A percentile compares a stretch with the other conserved stretches of the same genome.
These are phyloP conservation scores for Pseudodiploospora longispora DNA, from an alignment of 2,329 filamentous ascomycete species.

Conservation along the genomic window DNA sequence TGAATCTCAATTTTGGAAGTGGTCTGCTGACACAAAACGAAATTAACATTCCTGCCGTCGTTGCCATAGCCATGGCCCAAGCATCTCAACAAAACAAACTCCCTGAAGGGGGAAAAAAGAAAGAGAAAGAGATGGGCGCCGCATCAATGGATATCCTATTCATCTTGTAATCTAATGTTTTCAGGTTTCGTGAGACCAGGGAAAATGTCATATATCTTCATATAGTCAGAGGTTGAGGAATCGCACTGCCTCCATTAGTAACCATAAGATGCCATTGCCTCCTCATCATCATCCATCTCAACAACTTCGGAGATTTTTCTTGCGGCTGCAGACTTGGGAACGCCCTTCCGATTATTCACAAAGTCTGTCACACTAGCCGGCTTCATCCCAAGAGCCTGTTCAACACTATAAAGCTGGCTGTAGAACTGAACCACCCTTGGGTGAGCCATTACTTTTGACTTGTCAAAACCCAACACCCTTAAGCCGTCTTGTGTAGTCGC, in stretches of 20 bases:
- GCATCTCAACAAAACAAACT: no score
- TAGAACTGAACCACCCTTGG: constrained; percentile 82
- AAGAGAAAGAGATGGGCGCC: no score
- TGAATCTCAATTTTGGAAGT: no score
- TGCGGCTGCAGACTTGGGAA: constrained; percentile 5
- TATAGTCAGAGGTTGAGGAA: neutral
- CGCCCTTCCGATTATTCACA: constrained; percentile 25
- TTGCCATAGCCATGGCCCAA: no score
- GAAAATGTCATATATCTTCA: neutral
- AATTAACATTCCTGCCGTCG: no score
- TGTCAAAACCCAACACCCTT: constrained; percentile 83
- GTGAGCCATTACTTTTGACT: constrained; percentile 89
- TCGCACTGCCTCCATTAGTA: constrained; percentile 16
- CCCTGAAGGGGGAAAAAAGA: no score
- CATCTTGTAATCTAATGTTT: neutral
- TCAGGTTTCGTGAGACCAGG: no score
- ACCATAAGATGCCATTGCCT: constrained; percentile 38
- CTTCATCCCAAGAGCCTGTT: constrained; percentile 36
- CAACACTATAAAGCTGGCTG: constrained; percentile 67
- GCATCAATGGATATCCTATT: no score
- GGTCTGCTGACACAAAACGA: no score
- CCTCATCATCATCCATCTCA: constrained; percentile 42
- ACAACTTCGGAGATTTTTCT: constrained; percentile 15
- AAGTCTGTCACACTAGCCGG: constrained; percentile 31
- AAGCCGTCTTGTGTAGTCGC: constrained; percentile 81